These are phyloP conservation scores for Calvatia gigantea DNA, from an alignment of 768 basidiomycete species.

Conservation along the genomic window DNA sequence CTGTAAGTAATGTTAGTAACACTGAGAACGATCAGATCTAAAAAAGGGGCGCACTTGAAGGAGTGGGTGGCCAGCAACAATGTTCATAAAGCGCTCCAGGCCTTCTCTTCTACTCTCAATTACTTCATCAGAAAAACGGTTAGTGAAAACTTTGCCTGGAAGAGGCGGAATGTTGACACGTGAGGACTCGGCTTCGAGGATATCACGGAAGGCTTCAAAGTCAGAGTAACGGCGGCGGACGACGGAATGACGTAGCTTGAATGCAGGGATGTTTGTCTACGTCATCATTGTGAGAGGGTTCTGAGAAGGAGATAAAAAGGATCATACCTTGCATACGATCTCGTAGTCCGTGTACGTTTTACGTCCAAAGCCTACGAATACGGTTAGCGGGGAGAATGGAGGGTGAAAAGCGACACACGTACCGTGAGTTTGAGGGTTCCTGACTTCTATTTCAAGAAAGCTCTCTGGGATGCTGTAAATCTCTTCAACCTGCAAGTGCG, in stretches of 20 bases:
- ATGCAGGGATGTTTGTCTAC: constrained; percentile 98
- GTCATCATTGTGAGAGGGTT: not conserved
- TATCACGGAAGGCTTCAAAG: constrained; percentile 96
- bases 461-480: constrained; percentile 98
- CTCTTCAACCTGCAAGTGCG: constrained; percentile 75
- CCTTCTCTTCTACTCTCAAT: constrained; percentile 92
- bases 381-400: not conserved
- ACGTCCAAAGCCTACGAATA: constrained; percentile 75
- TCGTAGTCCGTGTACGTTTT: constrained; percentile 99
- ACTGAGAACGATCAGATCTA: not conserved
- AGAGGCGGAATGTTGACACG: constrained; percentile 97
- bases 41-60: constrained; percentile 82
- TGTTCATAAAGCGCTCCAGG: constrained; percentile 88
- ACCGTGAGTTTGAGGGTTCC: constrained; percentile 98
- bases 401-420: constrained; percentile 18
- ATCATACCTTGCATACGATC: constrained; percentile 87
- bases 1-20: constrained; percentile 32
- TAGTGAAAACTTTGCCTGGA: constrained; percentile 98
- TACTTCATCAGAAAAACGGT: constrained; percentile 96
- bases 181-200: constrained; percentile 94
- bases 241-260: constrained; percentile 89
- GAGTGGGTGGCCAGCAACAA: constrained; percentile 96
- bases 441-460: constrained; percentile 95
- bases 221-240: constrained; percentile 89
- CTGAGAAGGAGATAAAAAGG: constrained; percentile 1